phyloP scores from a whole-genome alignment of 2,329 filamentous ascomycete genomes.

The Xylaria sp. region DNA sequence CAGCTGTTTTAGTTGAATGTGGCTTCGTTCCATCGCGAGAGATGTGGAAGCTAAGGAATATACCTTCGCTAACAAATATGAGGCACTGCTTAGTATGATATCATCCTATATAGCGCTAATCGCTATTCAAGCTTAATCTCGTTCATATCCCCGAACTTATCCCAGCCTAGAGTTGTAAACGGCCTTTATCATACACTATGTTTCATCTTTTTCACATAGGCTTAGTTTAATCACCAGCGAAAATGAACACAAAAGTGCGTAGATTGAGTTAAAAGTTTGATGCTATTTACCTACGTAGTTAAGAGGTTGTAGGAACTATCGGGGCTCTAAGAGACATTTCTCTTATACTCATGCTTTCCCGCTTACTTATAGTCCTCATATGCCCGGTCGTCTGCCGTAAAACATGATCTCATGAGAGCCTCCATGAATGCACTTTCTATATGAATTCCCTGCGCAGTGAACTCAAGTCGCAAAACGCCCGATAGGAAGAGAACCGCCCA shows the following conservation, averaged over 20 bases:
- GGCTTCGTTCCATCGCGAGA: no score
- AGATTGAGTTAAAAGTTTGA: neutral
- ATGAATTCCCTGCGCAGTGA: conserved; percentile 19
- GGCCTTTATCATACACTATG: neutral
- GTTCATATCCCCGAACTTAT: neutral
- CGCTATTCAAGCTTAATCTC: conserved; percentile 2
- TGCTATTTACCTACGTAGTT: conserved; percentile 10
- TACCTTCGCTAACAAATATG: no score
- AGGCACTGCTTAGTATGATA: no score
- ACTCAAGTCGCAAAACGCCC: conserved; percentile 13
- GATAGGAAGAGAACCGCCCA: conserved; percentile 13
- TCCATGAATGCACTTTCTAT: conserved; percentile 29
- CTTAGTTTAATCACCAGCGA: neutral
- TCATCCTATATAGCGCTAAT: no score
- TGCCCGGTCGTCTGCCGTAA: conserved; percentile 27
- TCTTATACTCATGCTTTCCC: neutral
- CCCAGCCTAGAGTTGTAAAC: neutral
- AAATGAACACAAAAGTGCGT: neutral
- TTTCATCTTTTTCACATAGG: no score
- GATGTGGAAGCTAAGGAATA: no score
- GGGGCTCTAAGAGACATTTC: neutral
- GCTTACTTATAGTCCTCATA: neutral
- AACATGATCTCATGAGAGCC: conserved; percentile 33
- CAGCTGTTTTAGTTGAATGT: no score
- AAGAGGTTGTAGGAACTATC: neutral